Base-by-base conservation (phyloP, 257 asterid species). In the Oldenlandia corymbosa region DNA sequence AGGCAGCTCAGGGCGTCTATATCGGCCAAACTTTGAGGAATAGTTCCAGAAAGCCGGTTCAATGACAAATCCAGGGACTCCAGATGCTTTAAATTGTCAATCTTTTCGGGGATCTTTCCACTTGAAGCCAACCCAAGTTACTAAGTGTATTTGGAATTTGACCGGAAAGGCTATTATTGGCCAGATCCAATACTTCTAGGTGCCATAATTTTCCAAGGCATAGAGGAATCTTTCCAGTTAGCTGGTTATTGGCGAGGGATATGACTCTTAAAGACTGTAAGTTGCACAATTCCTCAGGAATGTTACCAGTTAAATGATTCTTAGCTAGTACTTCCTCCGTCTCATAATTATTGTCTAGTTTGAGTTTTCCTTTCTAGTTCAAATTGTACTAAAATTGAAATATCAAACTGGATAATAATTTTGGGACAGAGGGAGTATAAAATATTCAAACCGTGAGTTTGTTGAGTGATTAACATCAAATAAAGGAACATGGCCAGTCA, bases 21-120 rank as follows among this genome's bases (percentile, higher is more conserved):
- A 36, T 48, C 32, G 7, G 78, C 41, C 41, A 76, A 36, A n/a
- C 68, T 61, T 21, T 20, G 55, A 30, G 80, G 78, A 7, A 80
- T 71, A 4, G 70, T 11, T 26, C 80, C 82, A 0, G 68, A 73
- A 24, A 76, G 71, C 31, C 61, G 8, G 24, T 79, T 79, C 42
- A 21, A 28, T 2, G 81, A 76, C 7, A 80, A 2, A 62, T 80
- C 85, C 1, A 76, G 79, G 4, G 85, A 73, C 57, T 70, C 82
- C 0, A 76, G 75, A 36, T 34, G 31, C 18, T 48, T 52, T 70
- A 74, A 43, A 31, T 59, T 20, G 21, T 74, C 80, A 24, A 80
- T 71, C 0, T 30, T 66, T 2, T 55, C 53, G 1, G 82, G 82
- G 34, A 80, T 77, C n/a, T 10, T 51, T 12, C 85, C 78, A 0